Base-by-base conservation (phyloP, 108 stramenopile species). In the Skeletonema potamos region DNA sequence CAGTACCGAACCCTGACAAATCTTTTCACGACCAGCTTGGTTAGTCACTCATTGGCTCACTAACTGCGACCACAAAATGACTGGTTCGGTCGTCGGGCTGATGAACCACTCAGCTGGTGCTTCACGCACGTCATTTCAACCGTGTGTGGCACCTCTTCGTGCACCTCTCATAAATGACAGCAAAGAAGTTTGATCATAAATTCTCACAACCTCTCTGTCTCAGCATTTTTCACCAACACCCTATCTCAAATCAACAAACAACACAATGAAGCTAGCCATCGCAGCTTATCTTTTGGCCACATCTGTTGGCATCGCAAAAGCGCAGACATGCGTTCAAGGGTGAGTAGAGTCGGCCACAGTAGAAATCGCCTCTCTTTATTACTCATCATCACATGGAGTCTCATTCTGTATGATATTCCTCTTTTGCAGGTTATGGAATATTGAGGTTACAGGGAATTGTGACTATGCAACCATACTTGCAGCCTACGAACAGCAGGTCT, bases 401-500 rank as follows among this genome's bases (percentile, higher is more conserved):
- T 6, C 34, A 34, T 6, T 7, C 4, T 34, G 7, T 34, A 7
- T 34, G 6, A 34, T 34, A 34, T 6, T 34, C 34, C 7, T 7
- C 34, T 7, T 34, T 41, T n/a, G 13, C 48, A 51, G 48, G 22
- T 22, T 51, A 9, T 51, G 48, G 48, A n/a, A 69, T 10, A 9
- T 58, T 26, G 77, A 69, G n/a, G 26, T 74, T 27, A 37, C 26
- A 4, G 77, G 77, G 15, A 33, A 30, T 0, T 79, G 77, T 67
- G 66, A 34, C 73, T 70, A 68, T 33, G 59, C 17, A 10, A 74
- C 55, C 41, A 61, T 79, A 29, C 66, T 79, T 12, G 72, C 57
- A 2, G 77, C 58, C 2, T 79, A 79, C 68, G 62, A 58, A 17
- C 62, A 68, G 55, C 73, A 74, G 41, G 58, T 74, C 22, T 74